phyloP scores from a whole-genome alignment of 2,329 filamentous ascomycete genomes.

The Coleophoma crateriformis region DNA sequence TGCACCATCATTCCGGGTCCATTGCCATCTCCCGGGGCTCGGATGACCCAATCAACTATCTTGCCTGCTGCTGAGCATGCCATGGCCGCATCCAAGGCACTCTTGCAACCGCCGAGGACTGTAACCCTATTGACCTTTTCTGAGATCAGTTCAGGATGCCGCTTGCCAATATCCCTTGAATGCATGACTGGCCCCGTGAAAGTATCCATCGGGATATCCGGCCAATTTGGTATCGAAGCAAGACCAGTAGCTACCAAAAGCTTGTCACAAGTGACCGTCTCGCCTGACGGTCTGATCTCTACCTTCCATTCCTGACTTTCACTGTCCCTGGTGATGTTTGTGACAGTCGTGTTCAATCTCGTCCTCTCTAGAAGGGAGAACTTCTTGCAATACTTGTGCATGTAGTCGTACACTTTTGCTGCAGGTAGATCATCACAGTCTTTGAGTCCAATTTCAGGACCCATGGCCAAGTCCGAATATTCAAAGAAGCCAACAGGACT shows the following conservation, averaged over 20 bases:
- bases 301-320: constrained; percentile 4
- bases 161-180: constrained; percentile 6
- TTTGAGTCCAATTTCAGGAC: constrained; percentile 5
- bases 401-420: constrained; percentile 4
- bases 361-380: constrained; percentile 5
- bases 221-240: constrained; percentile 8
- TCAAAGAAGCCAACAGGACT: constrained; percentile 7
- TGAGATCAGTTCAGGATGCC: constrained; percentile 3
- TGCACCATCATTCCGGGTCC: constrained; percentile 10
- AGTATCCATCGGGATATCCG: constrained; percentile 2
- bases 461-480: constrained; percentile 9
- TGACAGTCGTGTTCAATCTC: constrained; percentile 3
- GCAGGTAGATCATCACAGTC: constrained; percentile 8
- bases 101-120: constrained; percentile 9
- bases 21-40: constrained; percentile 3
- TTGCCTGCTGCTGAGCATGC: constrained; percentile 6
- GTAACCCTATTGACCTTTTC: constrained; percentile 4
- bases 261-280: constrained; percentile 7
- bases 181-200: constrained; percentile 5
- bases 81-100: constrained; percentile 6
- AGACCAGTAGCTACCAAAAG: constrained; percentile 8
- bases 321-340: constrained; percentile 2
- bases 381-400: constrained; percentile 7
- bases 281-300: neutral
- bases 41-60: constrained; percentile 10